phyloP scores from a whole-genome alignment of 208 protist species.

The Crithidia mellificae region DNA sequence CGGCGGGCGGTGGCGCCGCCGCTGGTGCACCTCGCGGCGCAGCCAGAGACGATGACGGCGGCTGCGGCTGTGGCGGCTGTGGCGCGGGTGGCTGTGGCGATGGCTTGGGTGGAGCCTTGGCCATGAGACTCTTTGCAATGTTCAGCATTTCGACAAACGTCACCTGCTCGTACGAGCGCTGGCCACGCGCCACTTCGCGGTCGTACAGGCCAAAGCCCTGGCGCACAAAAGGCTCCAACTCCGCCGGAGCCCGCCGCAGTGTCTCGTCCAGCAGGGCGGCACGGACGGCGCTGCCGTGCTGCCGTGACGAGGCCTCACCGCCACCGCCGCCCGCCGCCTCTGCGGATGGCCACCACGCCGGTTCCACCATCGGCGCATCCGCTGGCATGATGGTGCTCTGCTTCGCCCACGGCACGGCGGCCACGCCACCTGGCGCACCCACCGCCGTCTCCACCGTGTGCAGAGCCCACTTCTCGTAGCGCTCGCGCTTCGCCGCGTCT shows the following conservation, averaged over 20 bases:
- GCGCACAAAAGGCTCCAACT: conserved; percentile 58
- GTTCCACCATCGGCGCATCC: conserved; percentile 39
- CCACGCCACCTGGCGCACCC: conserved; percentile 33
- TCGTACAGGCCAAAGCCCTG: conserved; percentile 72
- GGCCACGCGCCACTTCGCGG: conserved; percentile 52
- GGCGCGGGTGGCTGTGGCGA: background rate
- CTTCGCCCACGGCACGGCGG: conserved; percentile 48
- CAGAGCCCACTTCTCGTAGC: conserved; percentile 75
- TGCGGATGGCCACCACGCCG: conserved; percentile 20
- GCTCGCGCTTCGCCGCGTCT: conserved; percentile 36
- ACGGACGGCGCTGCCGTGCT: conserved; percentile 12
- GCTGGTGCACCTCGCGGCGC: background rate
- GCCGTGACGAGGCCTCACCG: background rate
- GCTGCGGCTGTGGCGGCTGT: background rate
- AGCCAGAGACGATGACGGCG: background rate
- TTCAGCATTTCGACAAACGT: conserved; percentile 72
- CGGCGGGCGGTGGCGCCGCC: background rate
- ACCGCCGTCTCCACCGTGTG: conserved; percentile 55
- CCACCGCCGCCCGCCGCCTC: background rate
- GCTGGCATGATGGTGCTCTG: conserved; percentile 69
- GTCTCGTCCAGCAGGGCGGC: conserved; percentile 45
- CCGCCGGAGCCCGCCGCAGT: conserved; percentile 46
- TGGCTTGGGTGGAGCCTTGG: conserved; percentile 16
- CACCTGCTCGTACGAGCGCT: conserved; percentile 56
- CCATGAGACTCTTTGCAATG: conserved; percentile 55